Evolutionary conservation across 2,329 filamentous ascomycete genomes (phyloP).

Genomic region (Paecilomyces variotii): DNA sequence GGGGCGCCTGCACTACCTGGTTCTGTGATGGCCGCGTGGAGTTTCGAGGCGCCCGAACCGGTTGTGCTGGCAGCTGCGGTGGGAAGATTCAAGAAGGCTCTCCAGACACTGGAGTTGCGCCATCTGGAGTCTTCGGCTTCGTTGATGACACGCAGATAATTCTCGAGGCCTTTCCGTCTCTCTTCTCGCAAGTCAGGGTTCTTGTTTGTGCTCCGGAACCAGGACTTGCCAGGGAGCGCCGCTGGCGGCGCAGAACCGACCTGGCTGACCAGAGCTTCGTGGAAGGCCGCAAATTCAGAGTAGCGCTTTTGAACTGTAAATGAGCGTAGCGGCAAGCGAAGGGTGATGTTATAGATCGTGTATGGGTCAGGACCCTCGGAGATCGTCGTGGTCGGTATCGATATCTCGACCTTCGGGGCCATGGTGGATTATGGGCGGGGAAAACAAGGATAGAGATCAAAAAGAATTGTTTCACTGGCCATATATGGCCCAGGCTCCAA

Average conservation of each 20-base stretch:
- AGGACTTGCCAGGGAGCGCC: conserved; percentile 51
- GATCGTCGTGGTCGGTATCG: conserved; percentile 42
- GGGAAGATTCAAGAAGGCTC: conserved; percentile 51
- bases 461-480: neutral
- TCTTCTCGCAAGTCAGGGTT: conserved; percentile 51
- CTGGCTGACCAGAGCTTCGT: conserved; percentile 44
- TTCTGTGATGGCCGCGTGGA: conserved; percentile 37
- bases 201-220: conserved; percentile 50
- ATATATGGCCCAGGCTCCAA: neutral
- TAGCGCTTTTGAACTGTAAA: conserved; percentile 56
- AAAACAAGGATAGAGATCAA: neutral
- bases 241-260: conserved; percentile 45
- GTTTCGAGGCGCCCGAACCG: conserved; percentile 26
- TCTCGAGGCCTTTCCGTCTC: conserved; percentile 48
- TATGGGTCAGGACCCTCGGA: conserved; percentile 46
- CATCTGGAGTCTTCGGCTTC: conserved; percentile 48
- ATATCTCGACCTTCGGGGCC: conserved; percentile 38
- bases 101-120: conserved; percentile 50
- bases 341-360: conserved; percentile 54
- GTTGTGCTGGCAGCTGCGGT: conserved; percentile 25
- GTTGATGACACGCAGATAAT: conserved; percentile 53
- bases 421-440: conserved; percentile 16
- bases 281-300: conserved; percentile 53
- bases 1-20: conserved; percentile 25
- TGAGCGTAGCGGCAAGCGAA: conserved; percentile 53